Evolutionary conservation across 352 stramenopile genomes (phyloP).

Genomic region (Phytophthora tubulina): DNA sequence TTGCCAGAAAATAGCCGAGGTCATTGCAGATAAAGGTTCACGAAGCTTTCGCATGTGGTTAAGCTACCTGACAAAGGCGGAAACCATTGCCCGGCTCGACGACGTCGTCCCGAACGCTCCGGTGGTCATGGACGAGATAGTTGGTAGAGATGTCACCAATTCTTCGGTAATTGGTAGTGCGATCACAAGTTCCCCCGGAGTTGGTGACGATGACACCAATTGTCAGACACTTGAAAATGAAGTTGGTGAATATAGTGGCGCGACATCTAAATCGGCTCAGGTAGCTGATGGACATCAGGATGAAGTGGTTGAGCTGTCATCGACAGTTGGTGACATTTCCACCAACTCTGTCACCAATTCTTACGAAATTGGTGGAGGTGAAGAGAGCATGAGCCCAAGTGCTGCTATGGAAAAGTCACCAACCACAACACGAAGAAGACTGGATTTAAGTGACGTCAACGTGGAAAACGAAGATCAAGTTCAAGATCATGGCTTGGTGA

Average conservation of each 20-base stretch:
- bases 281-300: too few species aligned
- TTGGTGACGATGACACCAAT: too few species aligned
- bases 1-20: constrained; percentile 15
- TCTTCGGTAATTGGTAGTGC: too few species aligned
- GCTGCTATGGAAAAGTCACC: neutral
- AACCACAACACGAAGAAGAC: neutral
- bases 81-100: neutral
- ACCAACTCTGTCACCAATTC: neutral
- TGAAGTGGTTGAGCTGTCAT: too few species aligned
- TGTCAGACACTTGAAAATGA: too few species aligned
- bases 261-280: too few species aligned
- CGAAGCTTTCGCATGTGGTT: constrained; percentile 3
- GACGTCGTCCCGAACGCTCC: too few species aligned
- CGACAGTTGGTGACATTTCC: neutral
- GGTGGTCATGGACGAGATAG: too few species aligned
- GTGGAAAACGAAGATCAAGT: too few species aligned
- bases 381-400: neutral
- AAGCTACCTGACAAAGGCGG: neutral
- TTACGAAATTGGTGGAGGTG: neutral
- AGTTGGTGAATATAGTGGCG: too few species aligned
- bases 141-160: neutral
- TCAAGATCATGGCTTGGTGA: too few species aligned
- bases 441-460: neutral
- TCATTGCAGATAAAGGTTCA: constrained; percentile 17
- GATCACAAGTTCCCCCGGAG: too few species aligned